Base-by-base conservation (phyloP, 1,284 basidiomycete species). In the Leucoagaricus sp. region DNA sequence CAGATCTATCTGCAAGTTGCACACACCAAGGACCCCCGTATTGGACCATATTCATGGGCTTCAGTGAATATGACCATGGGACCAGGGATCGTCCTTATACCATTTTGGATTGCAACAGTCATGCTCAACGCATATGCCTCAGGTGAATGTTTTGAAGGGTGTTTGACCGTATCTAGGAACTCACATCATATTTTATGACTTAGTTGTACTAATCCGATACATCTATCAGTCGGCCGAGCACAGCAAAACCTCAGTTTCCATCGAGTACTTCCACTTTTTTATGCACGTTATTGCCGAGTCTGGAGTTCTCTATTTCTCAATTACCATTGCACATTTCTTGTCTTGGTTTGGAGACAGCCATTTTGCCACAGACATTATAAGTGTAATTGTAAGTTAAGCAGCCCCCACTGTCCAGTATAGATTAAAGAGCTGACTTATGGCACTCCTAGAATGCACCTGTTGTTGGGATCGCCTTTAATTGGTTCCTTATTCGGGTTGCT, bases 381-480 rank as follows among this genome's bases (percentile, higher is more conserved):
- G 45, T 7, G 33, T 48, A 21, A 26, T 53, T 6, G 51, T 51
- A 13, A 41, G 49, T 40, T 12, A 26, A n/a, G 33, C 21, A 12
- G 12, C 7, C 25, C n/a, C 13, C 17, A n/a, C 21, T 36, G 8
- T 34, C 19, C 19, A 25, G 15, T 15, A 40, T 5, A 40, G 31
- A 12, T 33, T 12, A 7, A 6, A 33, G 6, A 33, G 31, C 31
- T 33, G 31, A 33, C 31, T 13, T 13, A 1, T 4, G 34, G 38
- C 2, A 28, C 17, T 33, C n/a, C 50, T 28, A 57, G 55, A 60
- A 57, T 21, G 49, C 57, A 28, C 46, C 49, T 41, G 36, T 48
- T 15, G 26, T 55, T 34, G 59, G 55, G 15, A 57, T 60, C 19
- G 49, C 55, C 7, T 60, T 57, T 29, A 57, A 60, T 36, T 52